Percentiles rank a stretch among this genome's conserved stretches.
Evolutionary conservation across 371 early-diverging fungal genomes (phyloP).

Genomic region (Mucor indicus): DNA sequence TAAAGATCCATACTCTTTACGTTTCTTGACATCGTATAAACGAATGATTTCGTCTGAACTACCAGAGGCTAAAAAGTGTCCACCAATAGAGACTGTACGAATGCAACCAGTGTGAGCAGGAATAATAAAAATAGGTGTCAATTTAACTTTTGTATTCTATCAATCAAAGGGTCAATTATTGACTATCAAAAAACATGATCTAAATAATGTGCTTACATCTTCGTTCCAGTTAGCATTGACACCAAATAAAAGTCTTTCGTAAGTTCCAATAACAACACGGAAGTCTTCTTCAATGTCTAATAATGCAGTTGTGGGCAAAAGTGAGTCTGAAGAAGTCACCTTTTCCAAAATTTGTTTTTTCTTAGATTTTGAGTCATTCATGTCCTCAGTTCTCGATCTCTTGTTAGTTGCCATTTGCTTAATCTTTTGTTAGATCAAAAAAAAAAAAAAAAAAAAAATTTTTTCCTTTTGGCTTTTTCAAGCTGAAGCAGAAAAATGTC

Average conservation of each 20-base stretch:
- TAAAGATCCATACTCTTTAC: conserved; percentile 89
- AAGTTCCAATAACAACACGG: conserved; percentile 84
- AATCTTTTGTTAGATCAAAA: background rate
- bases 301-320: conserved; percentile 17
- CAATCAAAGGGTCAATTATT: background rate
- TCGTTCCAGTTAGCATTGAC: conserved; percentile 65
- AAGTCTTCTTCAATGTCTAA: conserved; percentile 47
- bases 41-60: conserved; percentile 94
- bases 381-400: conserved; percentile 19
- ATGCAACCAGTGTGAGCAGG: conserved; percentile 94
- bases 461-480: too few relatives aligned
- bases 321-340: conserved; percentile 6
- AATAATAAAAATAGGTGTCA: conserved; percentile 87
- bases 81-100: conserved; percentile 77
- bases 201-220: conserved; percentile 5
- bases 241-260: conserved; percentile 95
- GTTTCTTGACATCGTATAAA: conserved; percentile 83
- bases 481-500: too few relatives aligned
- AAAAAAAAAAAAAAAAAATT: conserved; percentile 4
- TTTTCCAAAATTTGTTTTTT: conserved; percentile 22
- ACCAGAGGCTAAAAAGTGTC: conserved; percentile 88
- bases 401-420: conserved; percentile 15
- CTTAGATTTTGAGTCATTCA: conserved; percentile 9
- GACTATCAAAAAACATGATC: too few relatives aligned
- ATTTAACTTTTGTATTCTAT: conserved; percentile 21